A percentile compares a stretch with the other conserved stretches of the same genome.
Conservation (phyloP, 768 basidiomycete species). For the Auricularia sp. region DNA sequence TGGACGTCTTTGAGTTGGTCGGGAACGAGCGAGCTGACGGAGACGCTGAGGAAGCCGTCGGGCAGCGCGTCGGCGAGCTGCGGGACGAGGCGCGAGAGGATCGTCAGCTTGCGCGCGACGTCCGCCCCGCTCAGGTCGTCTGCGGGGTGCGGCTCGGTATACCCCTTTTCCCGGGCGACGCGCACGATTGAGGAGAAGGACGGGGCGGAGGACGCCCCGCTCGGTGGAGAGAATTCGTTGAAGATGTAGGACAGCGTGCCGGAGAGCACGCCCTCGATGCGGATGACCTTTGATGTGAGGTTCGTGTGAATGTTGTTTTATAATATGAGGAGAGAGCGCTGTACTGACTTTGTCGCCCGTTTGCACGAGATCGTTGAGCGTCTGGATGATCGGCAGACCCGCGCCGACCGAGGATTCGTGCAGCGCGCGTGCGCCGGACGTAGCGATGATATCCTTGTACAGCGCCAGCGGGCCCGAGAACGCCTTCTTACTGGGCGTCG, state of each 20-base stretch:
- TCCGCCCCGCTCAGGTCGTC: slow-evolving; percentile 96
- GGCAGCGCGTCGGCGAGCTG: slow-evolving; percentile 29
- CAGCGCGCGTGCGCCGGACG: slow-evolving; percentile 55
- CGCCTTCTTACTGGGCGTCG: slow-evolving; percentile 98
- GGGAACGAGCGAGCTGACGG: slow-evolving; percentile 81
- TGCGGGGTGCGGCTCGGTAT: slow-evolving; percentile 95
- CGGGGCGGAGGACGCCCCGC: slow-evolving; percentile 19
- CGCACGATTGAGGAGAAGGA: slow-evolving; percentile 60
- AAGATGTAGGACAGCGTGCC: slow-evolving; percentile 94
- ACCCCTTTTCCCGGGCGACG: slow-evolving; percentile 83
- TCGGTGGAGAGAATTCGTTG: background rate
- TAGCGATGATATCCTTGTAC: slow-evolving; percentile 56
- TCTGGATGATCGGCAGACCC: slow-evolving; percentile 84
- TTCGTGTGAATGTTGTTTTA: too few species aligned
- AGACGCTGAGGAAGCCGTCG: slow-evolving; percentile 71
- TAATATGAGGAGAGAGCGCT: background rate
- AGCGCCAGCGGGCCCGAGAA: slow-evolving; percentile 63
- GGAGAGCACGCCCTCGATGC: slow-evolving; percentile 95
- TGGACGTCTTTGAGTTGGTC: slow-evolving; percentile 51
- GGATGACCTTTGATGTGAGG: too few species aligned
- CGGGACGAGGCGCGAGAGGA: slow-evolving; percentile 74
- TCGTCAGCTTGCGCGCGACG: slow-evolving; percentile 94
- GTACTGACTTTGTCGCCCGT: slow-evolving; percentile 80
- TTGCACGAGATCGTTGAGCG: slow-evolving; percentile 81
- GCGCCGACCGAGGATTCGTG: slow-evolving; percentile 95